Conservation (phyloP, 2,329 filamentous ascomycete genomes). For the Biscogniauxia sp. region DNA sequence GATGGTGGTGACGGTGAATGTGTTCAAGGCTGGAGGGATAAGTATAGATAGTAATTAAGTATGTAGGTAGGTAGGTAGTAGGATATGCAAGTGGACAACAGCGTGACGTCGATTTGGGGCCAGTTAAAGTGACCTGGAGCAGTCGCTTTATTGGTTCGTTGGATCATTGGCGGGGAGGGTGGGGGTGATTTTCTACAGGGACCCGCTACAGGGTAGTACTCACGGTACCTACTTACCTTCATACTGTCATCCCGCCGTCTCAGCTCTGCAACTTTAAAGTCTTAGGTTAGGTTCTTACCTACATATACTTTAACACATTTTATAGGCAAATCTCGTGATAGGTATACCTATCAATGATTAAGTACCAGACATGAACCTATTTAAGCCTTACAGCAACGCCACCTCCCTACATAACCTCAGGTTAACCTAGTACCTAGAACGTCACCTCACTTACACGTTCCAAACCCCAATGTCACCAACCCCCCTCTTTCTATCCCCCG, state of each 20-base stretch:
- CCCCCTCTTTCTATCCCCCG: constrained; percentile 47
- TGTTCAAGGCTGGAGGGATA: background rate
- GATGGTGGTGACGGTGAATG: constrained; percentile 7
- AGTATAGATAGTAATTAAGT: constrained; percentile 3
- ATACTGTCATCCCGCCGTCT: background rate
- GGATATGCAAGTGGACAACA: constrained; percentile 9
- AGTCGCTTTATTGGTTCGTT: background rate
- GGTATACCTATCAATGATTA: no score
- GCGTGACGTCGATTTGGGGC: constrained; percentile 5
- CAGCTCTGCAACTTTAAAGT: background rate
- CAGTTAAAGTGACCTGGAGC: constrained; percentile 2
- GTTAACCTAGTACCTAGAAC: no score
- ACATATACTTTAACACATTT: no score
- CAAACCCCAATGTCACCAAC: constrained; percentile 18
- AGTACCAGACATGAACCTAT: no score
- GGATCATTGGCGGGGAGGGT: constrained; percentile 9
- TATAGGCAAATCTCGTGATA: no score
- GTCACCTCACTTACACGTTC: background rate
- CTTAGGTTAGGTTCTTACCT: no score
- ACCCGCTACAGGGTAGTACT: background rate
- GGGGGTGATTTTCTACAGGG: no score
- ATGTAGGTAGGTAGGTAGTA: constrained; percentile 11
- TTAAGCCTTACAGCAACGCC: no score
- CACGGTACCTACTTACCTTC: background rate
- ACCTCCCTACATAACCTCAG: background rate